Base-by-base conservation (phyloP, 1,284 basidiomycete species). In the Rhodotorula sp. region DNA sequence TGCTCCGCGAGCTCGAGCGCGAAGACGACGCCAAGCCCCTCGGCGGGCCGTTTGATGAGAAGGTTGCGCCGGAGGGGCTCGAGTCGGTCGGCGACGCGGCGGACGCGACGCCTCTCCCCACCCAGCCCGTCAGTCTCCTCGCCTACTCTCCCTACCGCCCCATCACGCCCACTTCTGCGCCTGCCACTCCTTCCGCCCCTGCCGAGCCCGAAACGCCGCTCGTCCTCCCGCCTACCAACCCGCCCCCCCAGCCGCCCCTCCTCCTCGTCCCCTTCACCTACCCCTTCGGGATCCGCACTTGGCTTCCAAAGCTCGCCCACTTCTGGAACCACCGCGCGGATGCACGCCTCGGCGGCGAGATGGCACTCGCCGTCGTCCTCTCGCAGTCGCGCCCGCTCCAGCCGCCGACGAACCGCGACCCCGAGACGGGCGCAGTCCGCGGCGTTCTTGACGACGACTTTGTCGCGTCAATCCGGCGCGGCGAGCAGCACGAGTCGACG, bases 281-380 rank as follows among this genome's bases (percentile, higher is more conserved):
- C 79, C 86, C 91, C 76, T 87, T 97, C 67, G 95, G 96, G 25
- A 88, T 97, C 82, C 86, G 85, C 53, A 91, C 93, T 79, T 89
- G 97, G 72, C 94, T 95, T 9, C 83, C 87, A 75, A 95, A 97
- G 90, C 87, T 97, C 67, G 89, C 88, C 85, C 90, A 90, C 77
- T 96, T 93, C 83, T 98, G 97, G 85, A 94, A 94, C 79, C 89
- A 91, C 80, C 88, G 93, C n/a, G 83, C 88, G 66, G 88, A 90
- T 76, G 92, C 92, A 13, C 86, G 83, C 8, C 82, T 87, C 29
- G 95, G 95, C 53, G 91, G 90, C 27, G 89, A 97, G 76, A 90
- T 90, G 17, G 94, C 89, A 0, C 89, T 92, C 79, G 84, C 85
- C 37, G 84, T 98, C 66, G 87, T 96, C 71, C 85, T 87, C 80